Evolutionary conservation across 768 basidiomycete species (phyloP).

Genomic region (Sporobolomyces roseus): DNA sequence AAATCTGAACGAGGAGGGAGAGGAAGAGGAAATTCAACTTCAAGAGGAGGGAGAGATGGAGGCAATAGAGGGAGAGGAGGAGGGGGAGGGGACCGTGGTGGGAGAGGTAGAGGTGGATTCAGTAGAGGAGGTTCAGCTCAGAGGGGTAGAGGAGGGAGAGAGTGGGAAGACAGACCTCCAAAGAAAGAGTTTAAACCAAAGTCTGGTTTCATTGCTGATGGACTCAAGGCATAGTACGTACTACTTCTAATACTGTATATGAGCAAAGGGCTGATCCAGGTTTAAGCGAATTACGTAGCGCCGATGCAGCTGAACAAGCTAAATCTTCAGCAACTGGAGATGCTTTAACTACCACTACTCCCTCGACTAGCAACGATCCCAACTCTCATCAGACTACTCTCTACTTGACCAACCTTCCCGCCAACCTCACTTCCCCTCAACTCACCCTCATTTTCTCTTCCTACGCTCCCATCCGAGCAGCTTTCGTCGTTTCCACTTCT

Average conservation of each 20-base stretch:
- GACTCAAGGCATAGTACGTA: slow-evolving; percentile 38
- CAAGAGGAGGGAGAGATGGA: background rate
- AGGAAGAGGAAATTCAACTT: background rate
- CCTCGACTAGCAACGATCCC: background rate
- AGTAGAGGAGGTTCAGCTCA: too few relatives aligned
- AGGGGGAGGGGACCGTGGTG: slow-evolving; percentile 5
- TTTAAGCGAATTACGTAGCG: slow-evolving; percentile 15
- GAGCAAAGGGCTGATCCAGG: background rate
- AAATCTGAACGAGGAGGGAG: slow-evolving; percentile 20
- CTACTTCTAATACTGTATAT: too few relatives aligned
- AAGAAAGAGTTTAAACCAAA: slow-evolving; percentile 42
- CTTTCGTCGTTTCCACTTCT: slow-evolving; percentile 68
- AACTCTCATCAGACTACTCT: slow-evolving; percentile 58
- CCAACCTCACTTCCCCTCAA: slow-evolving; percentile 82
- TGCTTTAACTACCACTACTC: too few relatives aligned
- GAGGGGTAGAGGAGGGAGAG: slow-evolving; percentile 1
- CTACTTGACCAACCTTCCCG: slow-evolving; percentile 90
- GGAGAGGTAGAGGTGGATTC: slow-evolving; percentile 7
- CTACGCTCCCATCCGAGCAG: slow-evolving; percentile 86
- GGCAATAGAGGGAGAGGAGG: slow-evolving; percentile 19
- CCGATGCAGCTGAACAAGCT: slow-evolving; percentile 32
- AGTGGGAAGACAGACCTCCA: slow-evolving; percentile 22
- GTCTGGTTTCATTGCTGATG: slow-evolving; percentile 35
- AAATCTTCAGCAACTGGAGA: slow-evolving; percentile 1
- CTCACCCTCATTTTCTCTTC: slow-evolving; percentile 90